These are phyloP conservation scores for Boletus rufocinnamomeus DNA, from an alignment of 768 basidiomycete genomes.

Conservation along the genomic window DNA sequence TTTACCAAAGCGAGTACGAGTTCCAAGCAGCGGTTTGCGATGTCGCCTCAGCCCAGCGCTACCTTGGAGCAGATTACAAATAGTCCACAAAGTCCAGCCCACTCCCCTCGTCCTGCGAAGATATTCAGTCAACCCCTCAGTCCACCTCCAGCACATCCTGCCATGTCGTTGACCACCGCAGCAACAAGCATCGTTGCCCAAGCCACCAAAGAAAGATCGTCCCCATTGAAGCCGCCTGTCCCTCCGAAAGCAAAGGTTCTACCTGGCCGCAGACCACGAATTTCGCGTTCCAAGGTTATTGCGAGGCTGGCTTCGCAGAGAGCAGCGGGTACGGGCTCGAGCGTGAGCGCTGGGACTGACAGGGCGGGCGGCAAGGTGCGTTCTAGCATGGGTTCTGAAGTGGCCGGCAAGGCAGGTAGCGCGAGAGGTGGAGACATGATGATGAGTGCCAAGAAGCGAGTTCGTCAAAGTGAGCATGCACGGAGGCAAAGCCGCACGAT, in stretches of 20 bases:
- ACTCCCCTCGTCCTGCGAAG: conserved; percentile 23
- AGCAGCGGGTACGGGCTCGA: conserved; percentile 32
- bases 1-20: conserved; percentile 10
- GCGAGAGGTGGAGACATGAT: conserved; percentile 41
- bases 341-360: conserved; percentile 16
- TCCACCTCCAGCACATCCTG: conserved; percentile 27
- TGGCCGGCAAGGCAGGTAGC: conserved; percentile 27
- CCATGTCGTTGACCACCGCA: conserved; percentile 33
- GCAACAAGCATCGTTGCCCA: conserved; percentile 30
- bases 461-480: conserved; percentile 75
- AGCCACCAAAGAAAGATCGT: conserved; percentile 1
- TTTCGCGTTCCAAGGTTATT: conserved; percentile 81
- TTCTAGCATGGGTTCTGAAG: conserved; percentile 53
- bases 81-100: conserved; percentile 26
- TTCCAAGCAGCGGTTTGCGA: conserved; percentile 16
- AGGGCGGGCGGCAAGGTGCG: conserved; percentile 37
- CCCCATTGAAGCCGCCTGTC: conserved; percentile 15
- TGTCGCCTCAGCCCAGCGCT: conserved; percentile 18
- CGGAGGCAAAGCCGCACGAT: conserved; percentile 51
- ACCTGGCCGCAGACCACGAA: conserved; percentile 65
- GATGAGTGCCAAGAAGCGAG: conserved; percentile 71
- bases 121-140: conserved; percentile 59
- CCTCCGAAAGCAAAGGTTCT: conserved; percentile 34
- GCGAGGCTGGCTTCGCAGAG: conserved; percentile 75
- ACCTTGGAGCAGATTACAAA: conserved; percentile 39